Evolutionary conservation across 257 asterid genomes (phyloP).

Genomic region (Striga asiatica): DNA sequence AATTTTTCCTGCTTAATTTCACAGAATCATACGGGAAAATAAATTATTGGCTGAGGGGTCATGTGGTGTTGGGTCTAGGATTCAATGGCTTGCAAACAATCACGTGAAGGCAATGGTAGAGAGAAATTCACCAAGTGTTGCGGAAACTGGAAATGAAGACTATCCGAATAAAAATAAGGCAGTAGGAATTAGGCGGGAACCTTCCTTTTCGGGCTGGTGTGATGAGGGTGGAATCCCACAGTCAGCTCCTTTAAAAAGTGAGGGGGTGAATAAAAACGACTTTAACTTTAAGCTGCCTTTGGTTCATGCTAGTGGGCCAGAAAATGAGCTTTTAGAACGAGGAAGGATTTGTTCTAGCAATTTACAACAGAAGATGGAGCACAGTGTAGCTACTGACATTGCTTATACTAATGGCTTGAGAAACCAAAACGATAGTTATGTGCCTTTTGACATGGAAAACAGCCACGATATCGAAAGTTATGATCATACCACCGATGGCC

Average conservation of each 20-base stretch:
- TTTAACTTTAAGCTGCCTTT: conserved; percentile 41
- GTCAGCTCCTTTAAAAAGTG: conserved; percentile 24
- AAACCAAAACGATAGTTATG: conserved; percentile 31
- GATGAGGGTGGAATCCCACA: conserved; percentile 41
- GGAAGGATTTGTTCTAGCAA: conserved; percentile 16
- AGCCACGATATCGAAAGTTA: conserved; percentile 16
- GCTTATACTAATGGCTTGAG: conserved; percentile 23
- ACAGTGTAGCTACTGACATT: conserved; percentile 23
- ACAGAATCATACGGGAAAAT: not conserved
- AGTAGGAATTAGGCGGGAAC: conserved; percentile 35
- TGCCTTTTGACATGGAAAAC: conserved; percentile 61
- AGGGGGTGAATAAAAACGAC: conserved; percentile 21
- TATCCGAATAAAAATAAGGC: conserved; percentile 12
- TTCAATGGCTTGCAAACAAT: conserved; percentile 23
- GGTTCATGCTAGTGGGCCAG: conserved; percentile 16
- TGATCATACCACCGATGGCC: too few species aligned
- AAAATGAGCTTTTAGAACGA: conserved; percentile 28
- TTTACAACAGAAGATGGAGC: conserved; percentile 41
- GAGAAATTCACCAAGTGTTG: conserved; percentile 30
- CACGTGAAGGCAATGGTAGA: conserved; percentile 45
- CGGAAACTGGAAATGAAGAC: conserved; percentile 21
- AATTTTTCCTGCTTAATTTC: not conserved
- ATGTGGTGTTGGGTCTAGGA: too few species aligned
- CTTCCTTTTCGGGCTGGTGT: conserved; percentile 64
- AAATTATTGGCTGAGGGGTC: not conserved